A percentile compares a stretch with the other conserved stretches of the same genome.
Conservation (phyloP, 768 basidiomycete genomes). For the Omphalotus guepiniiformis region DNA sequence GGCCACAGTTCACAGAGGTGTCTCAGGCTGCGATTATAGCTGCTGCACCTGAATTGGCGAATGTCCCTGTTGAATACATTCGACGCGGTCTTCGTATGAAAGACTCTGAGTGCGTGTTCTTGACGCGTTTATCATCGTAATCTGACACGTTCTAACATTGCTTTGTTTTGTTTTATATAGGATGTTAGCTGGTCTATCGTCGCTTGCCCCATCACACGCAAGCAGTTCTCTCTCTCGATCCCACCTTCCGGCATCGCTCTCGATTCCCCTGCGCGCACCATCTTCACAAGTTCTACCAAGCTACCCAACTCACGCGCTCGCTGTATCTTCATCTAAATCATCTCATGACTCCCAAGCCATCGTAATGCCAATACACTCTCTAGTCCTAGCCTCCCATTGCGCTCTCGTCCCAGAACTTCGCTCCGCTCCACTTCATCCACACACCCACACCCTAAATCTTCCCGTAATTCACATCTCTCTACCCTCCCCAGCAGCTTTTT, state of each 20-base stretch:
- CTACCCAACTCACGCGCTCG: conserved; percentile 54
- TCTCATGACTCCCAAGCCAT: conserved; percentile 37
- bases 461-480: conserved; percentile 69
- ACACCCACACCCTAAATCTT: conserved; percentile 33
- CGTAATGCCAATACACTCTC: conserved; percentile 58
- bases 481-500: conserved; percentile 68
- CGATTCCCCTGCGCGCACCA: conserved; percentile 34
- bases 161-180: too few relatives aligned
- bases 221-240: conserved; percentile 65
- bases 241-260: conserved; percentile 57
- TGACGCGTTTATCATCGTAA: conserved; percentile 12
- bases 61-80: conserved; percentile 67
- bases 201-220: conserved; percentile 48
- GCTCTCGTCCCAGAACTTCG: conserved; percentile 52
- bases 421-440: conserved; percentile 26
- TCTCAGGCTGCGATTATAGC: conserved; percentile 55
- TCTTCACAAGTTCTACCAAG: conserved; percentile 24
- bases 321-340: conserved; percentile 47
- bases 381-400: conserved; percentile 60
- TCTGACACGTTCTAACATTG: conserved; percentile 13
- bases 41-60: conserved; percentile 62
- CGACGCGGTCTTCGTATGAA: conserved; percentile 51
- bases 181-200: conserved; percentile 51
- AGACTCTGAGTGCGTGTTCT: conserved; percentile 36
- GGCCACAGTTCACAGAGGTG: conserved; percentile 57